Conservation (phyloP, 139 green algal genomes). For the Volvox africanus region DNA sequence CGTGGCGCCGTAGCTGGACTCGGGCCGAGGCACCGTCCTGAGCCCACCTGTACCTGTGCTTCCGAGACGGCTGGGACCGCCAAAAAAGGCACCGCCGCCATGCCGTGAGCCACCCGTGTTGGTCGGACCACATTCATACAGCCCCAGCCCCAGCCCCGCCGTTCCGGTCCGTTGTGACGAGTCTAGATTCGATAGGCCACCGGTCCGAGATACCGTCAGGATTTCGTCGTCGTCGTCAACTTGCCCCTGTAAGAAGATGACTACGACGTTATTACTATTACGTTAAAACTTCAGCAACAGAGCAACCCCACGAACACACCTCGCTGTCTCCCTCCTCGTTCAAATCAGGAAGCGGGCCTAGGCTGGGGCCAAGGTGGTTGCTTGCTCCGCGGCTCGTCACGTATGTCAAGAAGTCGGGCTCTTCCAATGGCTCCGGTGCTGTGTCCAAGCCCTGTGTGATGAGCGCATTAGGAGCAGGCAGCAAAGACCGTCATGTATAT, state of each 20-base stretch:
- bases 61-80: neutral
- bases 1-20: neutral
- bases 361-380: neutral
- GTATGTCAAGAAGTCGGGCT: conserved; percentile 24
- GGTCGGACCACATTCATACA: neutral
- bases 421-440: conserved; percentile 27
- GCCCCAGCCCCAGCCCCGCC: neutral
- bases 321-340: conserved; percentile 29
- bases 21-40: neutral
- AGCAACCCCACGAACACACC: neutral
- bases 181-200: conserved; percentile 17
- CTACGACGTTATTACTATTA: too few species aligned
- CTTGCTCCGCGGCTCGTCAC: neutral
- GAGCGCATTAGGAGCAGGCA: too few species aligned
- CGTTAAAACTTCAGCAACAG: too few species aligned
- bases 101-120: neutral
- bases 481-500: too few species aligned
- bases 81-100: neutral
- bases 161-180: neutral
- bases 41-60: neutral
- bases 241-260: neutral
- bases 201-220: conserved; percentile 29
- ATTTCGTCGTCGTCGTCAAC: conserved; percentile 47
- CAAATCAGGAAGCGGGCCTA: conserved; percentile 35
- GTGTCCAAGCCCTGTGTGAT: neutral